phyloP scores from a whole-genome alignment of 257 asterid species.

The Solanum pinnatisectum region DNA sequence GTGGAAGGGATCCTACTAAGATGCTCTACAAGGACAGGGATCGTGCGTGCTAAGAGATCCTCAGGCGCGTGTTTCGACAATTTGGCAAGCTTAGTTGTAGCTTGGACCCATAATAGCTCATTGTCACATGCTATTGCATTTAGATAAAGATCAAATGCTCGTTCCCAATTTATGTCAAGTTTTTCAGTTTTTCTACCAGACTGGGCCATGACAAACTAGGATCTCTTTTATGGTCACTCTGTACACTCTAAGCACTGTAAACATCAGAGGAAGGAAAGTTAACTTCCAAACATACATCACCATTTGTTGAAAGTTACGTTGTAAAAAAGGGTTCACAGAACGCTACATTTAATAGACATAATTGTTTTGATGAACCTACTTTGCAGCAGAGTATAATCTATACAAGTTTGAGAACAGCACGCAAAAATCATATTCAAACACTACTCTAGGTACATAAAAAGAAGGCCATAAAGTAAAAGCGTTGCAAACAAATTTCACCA shows the following conservation, averaged over 20 bases:
- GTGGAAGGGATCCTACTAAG: slow-evolving; percentile 17
- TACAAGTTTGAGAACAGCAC: background rate
- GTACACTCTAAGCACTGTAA: background rate
- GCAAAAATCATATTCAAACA: background rate
- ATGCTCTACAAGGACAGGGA: slow-evolving; percentile 41
- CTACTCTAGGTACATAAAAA: background rate
- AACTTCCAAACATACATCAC: background rate
- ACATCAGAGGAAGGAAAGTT: background rate
- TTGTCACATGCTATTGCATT: slow-evolving; percentile 21
- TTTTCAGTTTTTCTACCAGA: slow-evolving; percentile 15
- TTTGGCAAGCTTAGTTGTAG: slow-evolving; percentile 33
- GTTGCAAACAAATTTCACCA: background rate
- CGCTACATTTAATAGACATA: background rate
- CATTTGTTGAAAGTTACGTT: background rate
- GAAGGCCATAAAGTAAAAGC: background rate
- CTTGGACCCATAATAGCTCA: slow-evolving; percentile 25
- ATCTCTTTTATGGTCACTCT: background rate
- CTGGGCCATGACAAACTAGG: slow-evolving; percentile 13
- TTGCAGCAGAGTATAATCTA: background rate
- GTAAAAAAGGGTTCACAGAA: background rate
- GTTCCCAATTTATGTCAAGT: slow-evolving; percentile 32
- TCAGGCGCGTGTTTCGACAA: slow-evolving; percentile 41
- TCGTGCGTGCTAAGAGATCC: slow-evolving; percentile 22
- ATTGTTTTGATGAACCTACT: background rate
- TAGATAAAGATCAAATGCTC: slow-evolving; percentile 23